A percentile compares a stretch with the other conserved stretches of the same genome.
phyloP scores from a whole-genome alignment of 1,284 basidiomycete species.

The Malassezia dermatis region DNA sequence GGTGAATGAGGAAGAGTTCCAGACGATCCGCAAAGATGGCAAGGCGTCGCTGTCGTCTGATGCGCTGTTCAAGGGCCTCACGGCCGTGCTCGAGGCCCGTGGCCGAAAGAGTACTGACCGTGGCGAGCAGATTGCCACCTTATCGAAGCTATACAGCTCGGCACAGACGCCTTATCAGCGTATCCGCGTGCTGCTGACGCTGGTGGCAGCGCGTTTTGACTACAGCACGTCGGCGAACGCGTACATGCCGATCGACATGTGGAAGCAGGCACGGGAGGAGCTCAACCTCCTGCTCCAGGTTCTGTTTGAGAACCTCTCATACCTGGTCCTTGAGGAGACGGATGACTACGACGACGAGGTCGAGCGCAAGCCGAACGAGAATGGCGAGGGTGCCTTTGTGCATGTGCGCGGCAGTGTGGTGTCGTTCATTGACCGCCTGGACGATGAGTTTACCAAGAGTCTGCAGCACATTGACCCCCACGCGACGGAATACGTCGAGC shows the following conservation, averaged over 20 bases:
- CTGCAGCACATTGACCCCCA: slow-evolving; percentile 98
- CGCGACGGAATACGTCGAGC: slow-evolving; percentile 96
- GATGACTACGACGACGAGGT: slow-evolving; percentile 84
- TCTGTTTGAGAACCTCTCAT: slow-evolving; percentile 61
- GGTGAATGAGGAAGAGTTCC: slow-evolving; percentile 60
- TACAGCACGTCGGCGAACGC: slow-evolving; percentile 79
- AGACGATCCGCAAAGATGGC: slow-evolving; percentile 82
- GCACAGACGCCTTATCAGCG: slow-evolving; percentile 73
- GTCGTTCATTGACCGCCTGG: slow-evolving; percentile 78
- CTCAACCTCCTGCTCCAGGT: slow-evolving; percentile 76
- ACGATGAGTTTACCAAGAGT: slow-evolving; percentile 97
- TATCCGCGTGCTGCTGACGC: slow-evolving; percentile 83
- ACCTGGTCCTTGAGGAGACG: slow-evolving; percentile 69
- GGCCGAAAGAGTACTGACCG: slow-evolving; percentile 97
- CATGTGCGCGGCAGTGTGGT: slow-evolving; percentile 45
- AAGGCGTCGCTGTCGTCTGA: slow-evolving; percentile 78
- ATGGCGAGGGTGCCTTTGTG: slow-evolving; percentile 40
- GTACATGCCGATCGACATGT: slow-evolving; percentile 84
- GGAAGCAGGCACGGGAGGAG: slow-evolving; percentile 76
- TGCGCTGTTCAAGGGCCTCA: slow-evolving; percentile 82
- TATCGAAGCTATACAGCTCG: slow-evolving; percentile 77
- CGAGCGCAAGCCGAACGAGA: slow-evolving; percentile 65
- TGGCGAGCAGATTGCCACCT: slow-evolving; percentile 79
- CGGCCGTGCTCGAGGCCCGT: slow-evolving; percentile 82
- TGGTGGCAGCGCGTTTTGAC: slow-evolving; percentile 91